Base-by-base conservation (phyloP, 495 filamentous ascomycete species). In the Pyronema domesticum region DNA sequence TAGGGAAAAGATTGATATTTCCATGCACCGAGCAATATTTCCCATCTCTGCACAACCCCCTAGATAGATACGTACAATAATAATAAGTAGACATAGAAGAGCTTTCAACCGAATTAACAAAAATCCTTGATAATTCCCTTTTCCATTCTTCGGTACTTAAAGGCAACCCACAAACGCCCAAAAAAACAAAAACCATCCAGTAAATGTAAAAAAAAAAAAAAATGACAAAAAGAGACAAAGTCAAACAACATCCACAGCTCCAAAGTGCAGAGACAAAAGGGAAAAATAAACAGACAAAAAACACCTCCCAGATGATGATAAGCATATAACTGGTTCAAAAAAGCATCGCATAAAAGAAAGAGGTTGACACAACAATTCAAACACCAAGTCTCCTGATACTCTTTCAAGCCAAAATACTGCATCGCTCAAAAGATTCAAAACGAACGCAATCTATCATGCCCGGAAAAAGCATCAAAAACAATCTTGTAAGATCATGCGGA, bases 241-340 rank as follows among this genome's bases (percentile, higher is more conserved):
- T 42, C 11, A 42, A 42, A 42, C 39, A 42, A 42, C 39, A 42
- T 13, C 39, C 39, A 42, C 39, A 42, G 39, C 39, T 42, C 39
- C 39, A 48, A 65, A 60, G 49, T 33, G 37, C 40, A 55, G 50
- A 58, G 46, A 51, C 46, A 56, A 45, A 55, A 61, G 30, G 40
- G 37, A 45, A 53, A 52, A 17, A 54, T 42, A 60, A 60, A 49
- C 47, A 53, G 53, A 46, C 54, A 45, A 54, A 57, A 36, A 44
- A 56, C 46, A 39, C 57, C 53, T 57, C 61, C 61, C 57, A 58
- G 46, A 54, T 44, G 51, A 56, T 58, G 57, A 51, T 48, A 58
- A 53, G 36, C 36, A 60, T 49, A 39, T 45, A 55, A 54, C 60
- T 55, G 57, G 60, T 60, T 56, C 39, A 17, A 42, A 42, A 17